A percentile compares a stretch with the other conserved stretches of the same genome.
phyloP scores from a whole-genome alignment of 1,284 basidiomycete species.

The Moesziomyces antarcticus region DNA sequence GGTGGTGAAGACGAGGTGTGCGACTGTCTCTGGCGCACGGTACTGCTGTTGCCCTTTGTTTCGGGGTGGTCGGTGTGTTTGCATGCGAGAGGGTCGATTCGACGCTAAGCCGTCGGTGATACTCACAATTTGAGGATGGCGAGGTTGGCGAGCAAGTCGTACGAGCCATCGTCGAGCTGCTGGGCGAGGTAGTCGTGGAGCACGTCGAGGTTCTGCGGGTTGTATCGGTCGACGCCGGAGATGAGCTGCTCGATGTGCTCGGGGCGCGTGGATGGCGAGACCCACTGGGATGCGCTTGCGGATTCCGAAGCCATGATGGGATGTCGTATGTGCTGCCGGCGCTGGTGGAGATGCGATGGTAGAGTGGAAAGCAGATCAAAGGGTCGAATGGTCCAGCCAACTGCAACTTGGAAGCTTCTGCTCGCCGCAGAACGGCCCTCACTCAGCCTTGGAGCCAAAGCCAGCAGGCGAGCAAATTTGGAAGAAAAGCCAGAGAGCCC shows the following conservation, averaged over 20 bases:
- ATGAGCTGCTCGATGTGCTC: constrained; percentile 65
- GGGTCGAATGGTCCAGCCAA: background rate
- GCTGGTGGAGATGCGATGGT: constrained; percentile 9
- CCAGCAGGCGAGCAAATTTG: constrained; percentile 25
- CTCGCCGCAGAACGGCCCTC: background rate
- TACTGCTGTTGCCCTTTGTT: background rate
- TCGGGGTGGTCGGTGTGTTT: background rate
- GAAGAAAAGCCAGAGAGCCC: constrained; percentile 37
- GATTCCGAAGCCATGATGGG: constrained; percentile 36
- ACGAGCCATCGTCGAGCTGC: constrained; percentile 87
- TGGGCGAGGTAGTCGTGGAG: constrained; percentile 94
- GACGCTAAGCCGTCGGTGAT: too few species aligned
- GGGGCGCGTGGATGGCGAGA: constrained; percentile 55
- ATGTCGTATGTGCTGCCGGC: constrained; percentile 3
- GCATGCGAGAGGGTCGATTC: background rate
- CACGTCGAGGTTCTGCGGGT: constrained; percentile 89
- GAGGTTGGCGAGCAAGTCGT: constrained; percentile 91
- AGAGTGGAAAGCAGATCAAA: constrained; percentile 1
- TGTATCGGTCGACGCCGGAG: constrained; percentile 80
- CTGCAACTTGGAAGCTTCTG: background rate
- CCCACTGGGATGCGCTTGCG: constrained; percentile 41
- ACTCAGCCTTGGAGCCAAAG: too few species aligned
- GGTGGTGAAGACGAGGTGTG: too few species aligned
- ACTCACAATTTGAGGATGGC: constrained; percentile 84
- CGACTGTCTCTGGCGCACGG: too few species aligned